Evolutionary conservation across 2,329 filamentous ascomycete species (phyloP), one percentile per base, ranked within the genome.

Genomic region (Cytospora mali): DNA sequence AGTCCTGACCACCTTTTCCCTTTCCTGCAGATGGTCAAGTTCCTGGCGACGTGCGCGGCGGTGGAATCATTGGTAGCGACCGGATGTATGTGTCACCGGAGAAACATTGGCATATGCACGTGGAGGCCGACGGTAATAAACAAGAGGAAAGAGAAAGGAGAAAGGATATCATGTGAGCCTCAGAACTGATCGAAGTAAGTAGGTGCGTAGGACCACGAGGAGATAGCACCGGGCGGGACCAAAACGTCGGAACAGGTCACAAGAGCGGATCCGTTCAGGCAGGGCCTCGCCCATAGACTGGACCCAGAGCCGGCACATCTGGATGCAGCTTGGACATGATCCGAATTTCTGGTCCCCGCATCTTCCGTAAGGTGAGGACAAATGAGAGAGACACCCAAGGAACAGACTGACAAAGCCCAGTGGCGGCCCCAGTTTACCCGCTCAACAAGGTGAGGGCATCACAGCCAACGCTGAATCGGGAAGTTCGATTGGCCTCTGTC

Each of bases 401-500:
- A 23, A 29, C 14, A 28, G 33, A 39, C 23, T 49, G 51, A 18
- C 28, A 28, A 31, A n/a, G 29, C 55, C 35, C 52, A 58, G 59
- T 57, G 59, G 27, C 25, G 50, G 2, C 50, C 50, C 53, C 58
- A 46, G 54, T 50, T 42, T 62, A 62, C 58, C 59, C 59, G 62
- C 62, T 57, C 21, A 53, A 55, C 48, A 33, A 53, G 62, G 62
- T 57, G 54, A 62, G 55, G 62, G 50, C 29, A 49, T 51, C 51
- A 53, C 62, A 50, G 60, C 62, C 29, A 46, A 21, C 29, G 46
- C 53, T 55, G 29, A 51, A 51, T 61, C 2, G 16, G 53, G 59
- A 58, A 57, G 62, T 55, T 64, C 59, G 50, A 64, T 64, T 64
- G 62, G 62, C 48, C 56, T 51, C 55, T 42, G 27, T 5, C 50